Percentiles rank a stretch among this genome's conserved stretches.
These are phyloP conservation scores for Phytophthora cactorum DNA, from an alignment of 352 stramenopile species.

Conservation along the genomic window DNA sequence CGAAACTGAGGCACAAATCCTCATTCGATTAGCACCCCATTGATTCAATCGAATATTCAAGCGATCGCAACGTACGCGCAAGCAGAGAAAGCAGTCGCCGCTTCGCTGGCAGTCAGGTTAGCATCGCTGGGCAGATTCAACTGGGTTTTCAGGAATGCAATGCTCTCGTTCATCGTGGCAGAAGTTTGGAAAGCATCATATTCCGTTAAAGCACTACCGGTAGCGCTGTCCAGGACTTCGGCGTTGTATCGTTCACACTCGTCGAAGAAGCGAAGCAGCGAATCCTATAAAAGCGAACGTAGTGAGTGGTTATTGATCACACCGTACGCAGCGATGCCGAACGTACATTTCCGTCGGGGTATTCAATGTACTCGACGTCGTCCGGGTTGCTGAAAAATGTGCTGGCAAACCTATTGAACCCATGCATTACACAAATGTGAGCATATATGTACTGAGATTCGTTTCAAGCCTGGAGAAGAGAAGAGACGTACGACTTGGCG, in stretches of 20 bases:
- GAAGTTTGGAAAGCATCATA: constrained; percentile 43
- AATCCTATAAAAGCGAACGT: constrained; percentile 41
- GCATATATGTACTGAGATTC: background rate
- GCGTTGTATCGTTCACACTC: constrained; percentile 58
- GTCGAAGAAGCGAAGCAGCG: constrained; percentile 75
- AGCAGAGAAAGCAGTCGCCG: constrained; percentile 55
- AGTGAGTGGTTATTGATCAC: background rate
- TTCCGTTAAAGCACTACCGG: constrained; percentile 41
- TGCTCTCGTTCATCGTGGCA: constrained; percentile 40
- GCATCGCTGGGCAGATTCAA: constrained; percentile 44
- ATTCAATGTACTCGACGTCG: constrained; percentile 58
- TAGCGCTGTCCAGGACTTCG: constrained; percentile 55
- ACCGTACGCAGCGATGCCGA: background rate
- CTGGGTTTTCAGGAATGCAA: constrained; percentile 38
- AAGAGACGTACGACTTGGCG: constrained; percentile 44
- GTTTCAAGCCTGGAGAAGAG: background rate
- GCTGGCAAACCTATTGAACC: constrained; percentile 48
- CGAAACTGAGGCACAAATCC: constrained; percentile 44
- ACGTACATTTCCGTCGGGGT: constrained; percentile 47
- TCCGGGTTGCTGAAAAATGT: constrained; percentile 68
- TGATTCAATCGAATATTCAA: background rate
- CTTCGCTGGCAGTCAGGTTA: constrained; percentile 44
- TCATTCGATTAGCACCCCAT: background rate
- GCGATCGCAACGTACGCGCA: constrained; percentile 55
- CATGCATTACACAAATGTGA: background rate